A percentile compares a stretch with the other conserved stretches of the same genome.
Conservation (phyloP, 768 basidiomycete species). For the Filobasidium floriforme region DNA sequence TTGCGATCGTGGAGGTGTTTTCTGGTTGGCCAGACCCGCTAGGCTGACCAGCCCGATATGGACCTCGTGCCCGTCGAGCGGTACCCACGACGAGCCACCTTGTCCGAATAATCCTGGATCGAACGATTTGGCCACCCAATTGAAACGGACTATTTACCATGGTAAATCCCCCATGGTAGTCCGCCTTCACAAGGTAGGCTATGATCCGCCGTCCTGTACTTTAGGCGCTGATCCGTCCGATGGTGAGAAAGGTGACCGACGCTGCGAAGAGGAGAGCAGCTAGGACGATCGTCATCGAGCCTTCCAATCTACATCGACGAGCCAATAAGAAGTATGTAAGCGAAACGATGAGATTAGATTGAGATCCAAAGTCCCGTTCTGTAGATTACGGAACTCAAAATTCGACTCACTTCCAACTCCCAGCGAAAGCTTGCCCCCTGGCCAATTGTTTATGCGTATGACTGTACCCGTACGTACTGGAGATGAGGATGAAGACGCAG, state of each 20-base stretch:
- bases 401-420: not conserved
- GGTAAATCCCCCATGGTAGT: too few species aligned
- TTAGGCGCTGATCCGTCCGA: too few species aligned
- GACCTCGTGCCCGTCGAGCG: too few species aligned
- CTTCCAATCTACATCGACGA: not conserved
- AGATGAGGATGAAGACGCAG: not conserved
- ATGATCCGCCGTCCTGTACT: too few species aligned
- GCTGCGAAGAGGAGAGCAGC: not conserved
- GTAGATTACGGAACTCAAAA: not conserved
- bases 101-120: too few species aligned
- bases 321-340: not conserved
- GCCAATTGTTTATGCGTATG: not conserved
- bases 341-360: not conserved
- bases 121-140: too few species aligned
- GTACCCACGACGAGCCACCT: too few species aligned
- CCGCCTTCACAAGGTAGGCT: too few species aligned
- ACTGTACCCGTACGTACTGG: not conserved
- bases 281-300: not conserved
- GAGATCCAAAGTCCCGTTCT: not conserved
- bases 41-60: too few species aligned
- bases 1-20: too few species aligned
- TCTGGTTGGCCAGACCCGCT: too few species aligned
- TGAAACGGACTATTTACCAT: too few species aligned
- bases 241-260: not conserved
- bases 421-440: not conserved